Base-by-base conservation (phyloP, 2,329 filamentous ascomycete species). In the Arthroderma sp. region DNA sequence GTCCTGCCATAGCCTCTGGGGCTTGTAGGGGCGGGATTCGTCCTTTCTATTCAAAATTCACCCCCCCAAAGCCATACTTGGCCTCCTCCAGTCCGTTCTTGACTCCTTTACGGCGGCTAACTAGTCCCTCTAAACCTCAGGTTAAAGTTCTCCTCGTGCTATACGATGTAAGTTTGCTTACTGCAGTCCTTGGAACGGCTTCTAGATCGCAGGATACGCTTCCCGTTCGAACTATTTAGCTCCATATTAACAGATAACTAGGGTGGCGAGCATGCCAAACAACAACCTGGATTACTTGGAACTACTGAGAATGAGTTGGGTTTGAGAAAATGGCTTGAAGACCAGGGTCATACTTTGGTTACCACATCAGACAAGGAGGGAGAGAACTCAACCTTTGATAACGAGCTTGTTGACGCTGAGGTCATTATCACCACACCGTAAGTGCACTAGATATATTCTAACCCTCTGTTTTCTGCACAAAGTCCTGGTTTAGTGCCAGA, bases 391-490 rank as follows among this genome's bases (percentile, higher is more conserved):
- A 83, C 76, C 55, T 96, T 98, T 57, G 91, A 96, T 69, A 77
- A 88, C 73, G 86, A 98, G 72, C 78, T 98, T 45, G 87, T 91
- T 50, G 91, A 96, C 63, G 87, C 91, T 51, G 91, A 98, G 70
- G 75, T 98, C 68, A 96, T 98, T 77, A 96, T 98, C 70, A 98
- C 91, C 56, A 98, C 91, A 47, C 91, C 91, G 84, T 94, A 68
- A 59, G 73, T 60, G 8, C 36, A 5, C 10, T 5, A 41, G 22
- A n/a, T 22, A 33, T 2, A 3, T 4, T 36, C 10, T 36, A 36
- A 29, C 34, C 1, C 15, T 22, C 15, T 22, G 4, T 7, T 28
- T 29, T n/a, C 5, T 10, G 3, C 28, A 27, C 10, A 2, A 34
- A 34, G 32, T 34, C 9, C 32, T 9, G 11, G 9, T 11, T 34